A percentile compares a stretch with the other conserved stretches of the same genome.
phyloP scores from a whole-genome alignment of 2,329 filamentous ascomycete genomes.

The Rhynchosporium secalis region DNA sequence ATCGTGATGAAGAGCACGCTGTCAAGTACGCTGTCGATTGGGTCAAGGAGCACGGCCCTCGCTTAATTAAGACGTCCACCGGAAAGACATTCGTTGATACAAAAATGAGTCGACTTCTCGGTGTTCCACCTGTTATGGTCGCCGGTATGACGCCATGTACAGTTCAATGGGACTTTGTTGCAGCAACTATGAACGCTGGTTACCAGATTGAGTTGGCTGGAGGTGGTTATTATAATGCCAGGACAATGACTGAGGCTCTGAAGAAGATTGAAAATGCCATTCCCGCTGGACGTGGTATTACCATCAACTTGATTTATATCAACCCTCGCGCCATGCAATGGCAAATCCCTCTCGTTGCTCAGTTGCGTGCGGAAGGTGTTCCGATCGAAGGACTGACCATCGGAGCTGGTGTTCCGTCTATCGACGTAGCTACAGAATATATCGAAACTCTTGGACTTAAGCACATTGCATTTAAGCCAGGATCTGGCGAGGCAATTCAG shows the following conservation, averaged over 20 bases:
- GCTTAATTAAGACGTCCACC: conserved; percentile 81
- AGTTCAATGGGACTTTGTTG: conserved; percentile 87
- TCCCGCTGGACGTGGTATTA: conserved; percentile 82
- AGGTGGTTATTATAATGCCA: conserved; percentile 84
- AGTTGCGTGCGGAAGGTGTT: conserved; percentile 79
- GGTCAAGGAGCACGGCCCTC: conserved; percentile 97
- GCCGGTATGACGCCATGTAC: conserved; percentile 93
- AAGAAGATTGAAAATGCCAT: conserved; percentile 82
- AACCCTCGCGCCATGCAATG: conserved; percentile 86
- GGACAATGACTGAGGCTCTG: conserved; percentile 79
- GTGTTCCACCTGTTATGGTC: conserved; percentile 83
- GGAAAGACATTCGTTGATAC: conserved; percentile 94
- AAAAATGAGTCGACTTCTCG: conserved; percentile 87
- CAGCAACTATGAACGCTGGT: conserved; percentile 91
- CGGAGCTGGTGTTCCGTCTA: conserved; percentile 88
- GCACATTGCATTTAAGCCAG: conserved; percentile 93
- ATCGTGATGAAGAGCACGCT: conserved; percentile 91
- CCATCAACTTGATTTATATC: conserved; percentile 88
- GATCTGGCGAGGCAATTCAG: conserved; percentile 85
- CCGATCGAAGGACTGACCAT: conserved; percentile 92
- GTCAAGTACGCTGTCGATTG: conserved; percentile 95
- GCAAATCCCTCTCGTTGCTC: conserved; percentile 84
- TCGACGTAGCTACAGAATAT: conserved; percentile 90
- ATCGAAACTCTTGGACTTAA: conserved; percentile 90
- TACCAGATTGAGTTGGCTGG: conserved; percentile 90